A percentile compares a stretch with the other conserved stretches of the same genome.
These are phyloP conservation scores for Arachis stenosperma DNA, from an alignment of 306 rosid genomes.

Conservation along the genomic window DNA sequence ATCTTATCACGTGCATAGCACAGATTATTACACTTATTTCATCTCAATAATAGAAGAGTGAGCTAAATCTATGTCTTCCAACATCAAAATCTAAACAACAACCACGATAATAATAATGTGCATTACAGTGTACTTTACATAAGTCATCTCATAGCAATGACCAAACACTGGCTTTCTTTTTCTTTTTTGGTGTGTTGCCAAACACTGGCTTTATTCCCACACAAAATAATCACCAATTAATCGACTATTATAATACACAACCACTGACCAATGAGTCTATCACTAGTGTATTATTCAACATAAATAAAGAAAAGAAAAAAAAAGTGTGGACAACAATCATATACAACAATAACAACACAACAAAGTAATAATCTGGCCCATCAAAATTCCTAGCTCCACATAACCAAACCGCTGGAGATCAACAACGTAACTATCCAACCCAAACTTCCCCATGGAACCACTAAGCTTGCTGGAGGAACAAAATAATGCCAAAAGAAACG, in stretches of 20 bases:
- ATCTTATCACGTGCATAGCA: no score
- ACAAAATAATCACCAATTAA: background rate
- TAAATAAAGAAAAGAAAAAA: slow-evolving; percentile 33
- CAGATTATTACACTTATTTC: no score
- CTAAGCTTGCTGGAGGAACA: slow-evolving; percentile 52
- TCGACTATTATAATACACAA: background rate
- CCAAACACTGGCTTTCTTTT: background rate
- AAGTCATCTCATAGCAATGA: no score
- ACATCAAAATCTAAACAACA: no score
- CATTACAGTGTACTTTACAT: no score
- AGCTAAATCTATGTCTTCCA: no score
- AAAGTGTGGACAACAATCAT: slow-evolving; percentile 25
- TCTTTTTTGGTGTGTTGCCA: background rate
- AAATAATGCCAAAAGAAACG: slow-evolving; percentile 3
- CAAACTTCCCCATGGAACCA: slow-evolving; percentile 49
- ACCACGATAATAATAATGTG: no score
- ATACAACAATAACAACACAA: slow-evolving; percentile 17
- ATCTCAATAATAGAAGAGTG: no score
- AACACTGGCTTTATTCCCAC: slow-evolving; percentile 32
- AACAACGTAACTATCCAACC: slow-evolving; percentile 51
- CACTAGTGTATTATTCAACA: slow-evolving; percentile 25
- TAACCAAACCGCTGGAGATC: slow-evolving; percentile 51
- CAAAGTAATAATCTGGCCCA: background rate
- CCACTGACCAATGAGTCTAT: background rate
- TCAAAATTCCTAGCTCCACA: slow-evolving; percentile 50